phyloP scores from a whole-genome alignment of 163 green algal genomes.

The Coccomyxa subellipsoidea region DNA sequence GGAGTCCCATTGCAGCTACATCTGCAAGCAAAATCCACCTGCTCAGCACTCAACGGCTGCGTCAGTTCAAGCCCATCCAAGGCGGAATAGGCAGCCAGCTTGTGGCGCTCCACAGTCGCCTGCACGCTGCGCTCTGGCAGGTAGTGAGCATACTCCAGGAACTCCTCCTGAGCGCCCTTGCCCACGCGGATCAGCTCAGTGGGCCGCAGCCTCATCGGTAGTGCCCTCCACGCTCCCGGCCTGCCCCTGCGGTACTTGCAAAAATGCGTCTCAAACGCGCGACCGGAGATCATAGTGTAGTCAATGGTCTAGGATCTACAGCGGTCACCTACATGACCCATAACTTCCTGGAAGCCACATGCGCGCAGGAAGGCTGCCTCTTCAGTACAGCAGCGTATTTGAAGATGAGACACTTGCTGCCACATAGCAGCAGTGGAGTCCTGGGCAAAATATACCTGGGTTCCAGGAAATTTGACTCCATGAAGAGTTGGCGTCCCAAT shows the following conservation, averaged over 20 bases:
- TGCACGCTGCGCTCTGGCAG: constrained; percentile 33
- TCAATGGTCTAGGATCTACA: too few species aligned
- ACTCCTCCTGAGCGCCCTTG: constrained; percentile 19
- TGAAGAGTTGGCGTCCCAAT: constrained; percentile 50
- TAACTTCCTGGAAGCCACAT: too few species aligned
- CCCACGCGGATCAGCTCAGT: background rate
- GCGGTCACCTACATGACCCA: too few species aligned
- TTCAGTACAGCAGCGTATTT: too few species aligned
- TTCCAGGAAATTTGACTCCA: constrained; percentile 35
- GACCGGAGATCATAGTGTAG: background rate
- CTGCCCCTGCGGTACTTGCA: background rate
- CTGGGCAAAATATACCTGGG: background rate
- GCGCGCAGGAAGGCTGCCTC: too few species aligned
- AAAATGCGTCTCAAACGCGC: background rate
- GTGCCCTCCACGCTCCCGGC: background rate
- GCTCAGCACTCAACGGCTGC: constrained; percentile 5
- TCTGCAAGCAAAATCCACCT: too few species aligned
- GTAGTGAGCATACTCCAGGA: constrained; percentile 50
- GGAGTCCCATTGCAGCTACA: too few species aligned
- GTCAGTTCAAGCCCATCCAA: constrained; percentile 21
- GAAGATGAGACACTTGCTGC: too few species aligned
- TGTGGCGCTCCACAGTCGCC: constrained; percentile 18
- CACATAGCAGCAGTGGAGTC: too few species aligned
- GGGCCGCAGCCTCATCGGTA: background rate
- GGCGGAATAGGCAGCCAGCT: background rate